Evolutionary conservation across 768 basidiomycete genomes (phyloP), one percentile per base, ranked within the genome.

Genomic region (Phlebiopsis gigantea): DNA sequence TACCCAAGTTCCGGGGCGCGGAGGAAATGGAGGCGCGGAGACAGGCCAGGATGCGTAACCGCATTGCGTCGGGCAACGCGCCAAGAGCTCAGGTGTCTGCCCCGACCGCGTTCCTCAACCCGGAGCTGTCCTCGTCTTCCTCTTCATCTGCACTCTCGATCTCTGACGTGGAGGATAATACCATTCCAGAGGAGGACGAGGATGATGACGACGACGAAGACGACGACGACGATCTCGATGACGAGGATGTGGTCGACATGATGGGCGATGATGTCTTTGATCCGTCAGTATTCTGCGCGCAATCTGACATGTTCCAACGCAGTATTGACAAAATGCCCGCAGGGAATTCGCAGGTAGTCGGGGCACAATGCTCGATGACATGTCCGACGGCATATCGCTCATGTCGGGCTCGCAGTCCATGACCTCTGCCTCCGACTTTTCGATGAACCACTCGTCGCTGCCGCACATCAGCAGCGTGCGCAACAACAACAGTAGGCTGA

Each of bases 11-110:
- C 73, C 88, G 84, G 61, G 85, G 88, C 7, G 86, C 87, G 0
- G 90, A 82, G n/a, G 89, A 93, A 68, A 92, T 92, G 90, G 91
- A 91, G 60, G 82, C 79, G 4, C 75, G 90, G 15, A 72, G 91
- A 24, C 77, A 78, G 55, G 69, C 78, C 41, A 78, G 90, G 12
- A 81, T 93, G 75, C 81, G 80, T 41, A 85, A 85, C 4, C 80
- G 87, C 71, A 78, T 34, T 57, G 78, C 67, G n/a, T 69, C 73
- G 2, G 63, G 69, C 2, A 57, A 66, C 1, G 62, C 66, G 30
- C 61, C 69, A n/a, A 66, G 71, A 22, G 72, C 74, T 5, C 66
- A 66, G 46, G 59, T 64, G 4, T 55, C 66, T 0, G 62, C 73
- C 6, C 60, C 68, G 19, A n/a, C n/a, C n/a, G 55, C 60, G 46